Evolutionary conservation across 2,329 filamentous ascomycete genomes (phyloP), one percentile per base, ranked within the genome.

Genomic region (Ophiocordyceps camponoti-leonardi): DNA sequence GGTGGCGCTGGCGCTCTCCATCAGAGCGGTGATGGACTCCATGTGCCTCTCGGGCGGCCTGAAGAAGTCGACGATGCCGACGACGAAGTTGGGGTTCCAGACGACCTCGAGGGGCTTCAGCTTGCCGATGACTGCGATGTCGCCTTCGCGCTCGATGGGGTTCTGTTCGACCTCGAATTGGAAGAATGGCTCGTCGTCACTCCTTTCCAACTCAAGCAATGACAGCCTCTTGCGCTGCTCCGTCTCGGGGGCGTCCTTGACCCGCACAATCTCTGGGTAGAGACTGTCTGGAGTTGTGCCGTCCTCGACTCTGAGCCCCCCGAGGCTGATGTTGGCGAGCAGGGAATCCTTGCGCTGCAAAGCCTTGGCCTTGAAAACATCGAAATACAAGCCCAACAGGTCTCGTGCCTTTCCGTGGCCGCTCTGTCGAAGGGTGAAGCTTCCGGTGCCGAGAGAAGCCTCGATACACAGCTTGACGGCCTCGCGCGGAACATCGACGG

Each of bases 101-200:
- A 98, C 86, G 46, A 99, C 83, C 60, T 98, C 93, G 52, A 98
- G 81, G 41, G 88, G 92, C 61, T 93, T 95, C 53, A 98, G 67
- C 61, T 94, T 95, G 54, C 90, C 81, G 2, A 81, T 88, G 31
- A 99, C 68, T 7, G 87, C 86, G 20, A 93, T 82, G 55, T 99
- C 93, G 19, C 92, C 90, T 51, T 87, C 84, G 22, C 81, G 85
- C 58, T 98, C 87, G 1, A 99, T 73, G 0, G 93, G 93, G 53
- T 98, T 94, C 58, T 95, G 83, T 65, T 98, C 93, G 45, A 98
- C 79, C 49, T 92, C 79, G 45, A 98, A 72, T 55, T 87, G 79
- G 67, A 99, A 98, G 67, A 99, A 88, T 0, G 85, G 83, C 51
- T 94, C 85, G 28, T 71, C 66, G 4, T 67, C 63, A 2, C 58